Percentiles rank a stretch among this genome's conserved stretches.
phyloP scores from a whole-genome alignment of 345 rosid genomes.

The Psidium guajava region DNA sequence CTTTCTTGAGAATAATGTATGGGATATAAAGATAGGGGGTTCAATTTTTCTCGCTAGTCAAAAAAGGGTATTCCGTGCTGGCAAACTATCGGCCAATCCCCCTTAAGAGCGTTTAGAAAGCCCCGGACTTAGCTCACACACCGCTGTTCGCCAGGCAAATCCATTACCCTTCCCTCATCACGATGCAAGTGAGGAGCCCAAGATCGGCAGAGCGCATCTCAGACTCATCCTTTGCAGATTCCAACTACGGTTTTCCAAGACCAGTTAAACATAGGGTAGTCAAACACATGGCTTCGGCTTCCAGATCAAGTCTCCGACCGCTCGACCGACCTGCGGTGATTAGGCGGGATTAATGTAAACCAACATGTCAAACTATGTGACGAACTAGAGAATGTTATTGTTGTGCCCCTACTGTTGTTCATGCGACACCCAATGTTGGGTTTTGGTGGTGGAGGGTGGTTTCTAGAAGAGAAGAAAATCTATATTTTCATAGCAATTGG shows the following conservation, averaged over 20 bases:
- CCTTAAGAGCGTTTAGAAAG: neutral
- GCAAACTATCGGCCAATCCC: neutral
- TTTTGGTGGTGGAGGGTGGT: slow-evolving; percentile 5
- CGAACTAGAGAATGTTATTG: neutral
- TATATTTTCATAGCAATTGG: no score
- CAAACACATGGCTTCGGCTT: neutral
- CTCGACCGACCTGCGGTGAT: neutral
- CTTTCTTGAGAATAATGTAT: neutral
- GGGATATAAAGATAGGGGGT: neutral
- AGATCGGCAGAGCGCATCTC: neutral
- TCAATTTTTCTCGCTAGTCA: neutral
- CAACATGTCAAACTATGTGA: neutral
- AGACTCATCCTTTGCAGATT: neutral
- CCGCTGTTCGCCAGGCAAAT: neutral
- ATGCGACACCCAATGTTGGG: neutral
- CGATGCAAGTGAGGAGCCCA: neutral
- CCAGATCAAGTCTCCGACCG: neutral
- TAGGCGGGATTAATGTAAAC: neutral
- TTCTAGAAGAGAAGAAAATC: neutral
- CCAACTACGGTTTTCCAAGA: neutral
- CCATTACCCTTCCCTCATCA: neutral
- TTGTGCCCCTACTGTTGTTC: neutral
- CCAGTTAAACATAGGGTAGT: neutral
- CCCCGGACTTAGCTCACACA: neutral
- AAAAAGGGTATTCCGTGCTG: neutral